phyloP scores from a whole-genome alignment of 345 rosid species.

The Euphorbia peplus region DNA sequence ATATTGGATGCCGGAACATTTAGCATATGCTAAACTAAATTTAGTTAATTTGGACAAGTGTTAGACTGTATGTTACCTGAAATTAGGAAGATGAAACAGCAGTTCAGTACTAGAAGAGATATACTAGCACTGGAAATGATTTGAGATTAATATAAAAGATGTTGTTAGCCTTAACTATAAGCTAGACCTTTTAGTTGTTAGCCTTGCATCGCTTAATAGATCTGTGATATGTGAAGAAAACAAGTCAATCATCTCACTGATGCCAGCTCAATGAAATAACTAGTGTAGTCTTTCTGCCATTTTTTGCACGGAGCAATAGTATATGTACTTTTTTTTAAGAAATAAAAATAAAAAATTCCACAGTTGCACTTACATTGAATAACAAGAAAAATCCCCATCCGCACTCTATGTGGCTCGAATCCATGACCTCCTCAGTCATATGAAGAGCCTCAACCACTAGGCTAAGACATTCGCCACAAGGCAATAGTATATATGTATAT shows the following conservation, averaged over 20 bases:
- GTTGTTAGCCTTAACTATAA: too few relatives aligned
- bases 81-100: neutral
- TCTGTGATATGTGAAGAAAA: neutral
- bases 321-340: too few relatives aligned
- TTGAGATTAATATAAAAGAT: too few relatives aligned
- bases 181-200: too few relatives aligned
- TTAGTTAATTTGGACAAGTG: neutral
- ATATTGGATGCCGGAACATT: neutral
- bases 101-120: neutral
- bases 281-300: neutral
- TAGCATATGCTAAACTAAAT: neutral
- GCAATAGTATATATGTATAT: neutral
- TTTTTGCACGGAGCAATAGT: too few relatives aligned
- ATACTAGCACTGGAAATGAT: neutral
- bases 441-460: too few relatives aligned
- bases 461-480: neutral
- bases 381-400: too few relatives aligned
- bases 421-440: too few relatives aligned
- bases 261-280: neutral
- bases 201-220: neutral
- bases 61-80: neutral
- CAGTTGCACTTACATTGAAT: too few relatives aligned
- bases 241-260: neutral
- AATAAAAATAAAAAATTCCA: too few relatives aligned
- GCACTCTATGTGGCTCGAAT: too few relatives aligned